Evolutionary conservation across 192 early-diverging fungal species (phyloP), one percentile per base, ranked within the genome.

Genomic region (Coemansia sp.): DNA sequence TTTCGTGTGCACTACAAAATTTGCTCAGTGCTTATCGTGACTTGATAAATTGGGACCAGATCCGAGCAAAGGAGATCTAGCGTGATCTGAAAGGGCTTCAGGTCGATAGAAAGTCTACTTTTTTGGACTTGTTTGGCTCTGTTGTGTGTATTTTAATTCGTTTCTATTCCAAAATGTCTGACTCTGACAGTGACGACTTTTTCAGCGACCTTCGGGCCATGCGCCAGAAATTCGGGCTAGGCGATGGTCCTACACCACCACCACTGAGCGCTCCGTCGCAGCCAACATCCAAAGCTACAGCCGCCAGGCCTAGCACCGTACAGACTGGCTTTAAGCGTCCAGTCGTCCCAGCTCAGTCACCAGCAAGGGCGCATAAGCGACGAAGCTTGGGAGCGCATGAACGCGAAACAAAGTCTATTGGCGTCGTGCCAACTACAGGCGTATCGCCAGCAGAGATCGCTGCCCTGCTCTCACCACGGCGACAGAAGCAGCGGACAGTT

Each of bases 151-250:
- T n/a, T 38, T 57, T 65, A 27, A n/a, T 65, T 6, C n/a, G n/a
- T 20, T 27, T 52, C 47, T 29, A 18, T 43, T 73, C 39, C 27
- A 27, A 27, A 15, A 55, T 22, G n/a, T 43, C 61, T 20, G 80
- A 82, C 46, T 77, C 75, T 16, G 80, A 82, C 41, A 82, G 75
- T 60, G 80, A 82, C 44, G 75, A 50, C 22, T 74, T 77, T 58
- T 82, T 74, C 69, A 77, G 80, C 66, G 80, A 77, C 18, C 69
- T 82, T 33, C 60, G 66, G 3, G 50, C 66, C 33, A 50, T 82
- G 5, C 65, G 80, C 27, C 72, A 64, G 18, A 68, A 72, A 57
- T 69, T 82, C 20, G 80, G 80, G 20, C 49, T 50, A 20, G 16
- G n/a, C 20, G 49, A 22, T 20, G 49, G 18, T 8, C 49, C 49